A percentile compares a stretch with the other conserved stretches of the same genome.
These are phyloP conservation scores for Coemansia sp. DNA, from an alignment of 192 early-diverging fungal species.

Conservation along the genomic window DNA sequence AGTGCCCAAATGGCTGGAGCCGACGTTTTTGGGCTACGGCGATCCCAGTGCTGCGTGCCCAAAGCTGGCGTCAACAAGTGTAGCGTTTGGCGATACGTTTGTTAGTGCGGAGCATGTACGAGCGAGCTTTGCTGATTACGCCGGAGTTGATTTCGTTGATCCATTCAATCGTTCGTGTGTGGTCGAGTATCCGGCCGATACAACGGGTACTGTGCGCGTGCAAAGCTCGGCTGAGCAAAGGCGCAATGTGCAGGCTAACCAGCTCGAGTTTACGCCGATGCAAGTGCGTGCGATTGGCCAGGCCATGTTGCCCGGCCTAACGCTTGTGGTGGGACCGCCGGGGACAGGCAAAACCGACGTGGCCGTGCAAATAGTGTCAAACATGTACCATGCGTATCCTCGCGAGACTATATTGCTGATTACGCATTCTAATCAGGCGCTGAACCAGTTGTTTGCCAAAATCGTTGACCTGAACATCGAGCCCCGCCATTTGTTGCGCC, in stretches of 20 bases:
- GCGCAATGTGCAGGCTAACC: slow-evolving; percentile 67
- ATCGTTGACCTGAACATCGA: slow-evolving; percentile 91
- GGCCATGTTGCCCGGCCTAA: slow-evolving; percentile 83
- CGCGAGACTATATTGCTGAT: slow-evolving; percentile 88
- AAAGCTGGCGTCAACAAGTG: slow-evolving; percentile 50
- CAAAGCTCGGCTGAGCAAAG: slow-evolving; percentile 64
- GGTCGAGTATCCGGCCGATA: slow-evolving; percentile 60
- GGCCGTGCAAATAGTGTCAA: slow-evolving; percentile 94
- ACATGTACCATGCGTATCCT: slow-evolving; percentile 90
- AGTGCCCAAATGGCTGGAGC: slow-evolving; percentile 88
- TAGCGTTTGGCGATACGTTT: slow-evolving; percentile 90
- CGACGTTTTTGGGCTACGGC: slow-evolving; percentile 94
- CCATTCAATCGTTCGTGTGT: slow-evolving; percentile 65
- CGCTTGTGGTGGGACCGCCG: slow-evolving; percentile 94
- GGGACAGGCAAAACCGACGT: slow-evolving; percentile 99
- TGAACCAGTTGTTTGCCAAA: slow-evolving; percentile 98
- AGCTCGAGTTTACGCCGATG: slow-evolving; percentile 79
- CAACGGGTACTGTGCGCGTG: slow-evolving; percentile 48
- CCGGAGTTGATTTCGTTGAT: neutral
- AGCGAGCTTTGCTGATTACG: slow-evolving; percentile 59
- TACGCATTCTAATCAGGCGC: slow-evolving; percentile 97
- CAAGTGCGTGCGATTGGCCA: slow-evolving; percentile 85
- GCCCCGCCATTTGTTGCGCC: slow-evolving; percentile 86
- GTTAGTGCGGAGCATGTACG: slow-evolving; percentile 74
- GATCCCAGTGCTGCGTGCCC: slow-evolving; percentile 64